A percentile compares a stretch with the other conserved stretches of the same genome.
Evolutionary conservation across 345 rosid species (phyloP).

Genomic region (Nephelium lappaceum): DNA sequence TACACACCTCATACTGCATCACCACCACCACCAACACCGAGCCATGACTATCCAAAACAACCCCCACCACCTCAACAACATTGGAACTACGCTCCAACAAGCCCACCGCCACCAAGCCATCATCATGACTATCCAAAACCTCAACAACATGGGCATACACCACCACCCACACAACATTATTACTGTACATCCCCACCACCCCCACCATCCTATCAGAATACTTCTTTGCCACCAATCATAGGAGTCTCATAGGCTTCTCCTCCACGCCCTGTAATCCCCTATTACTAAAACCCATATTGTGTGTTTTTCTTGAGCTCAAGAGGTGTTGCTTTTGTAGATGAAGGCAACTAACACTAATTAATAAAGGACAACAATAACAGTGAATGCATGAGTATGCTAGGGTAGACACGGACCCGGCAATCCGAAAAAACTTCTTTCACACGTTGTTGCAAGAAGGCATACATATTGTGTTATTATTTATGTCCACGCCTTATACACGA

Average conservation of each 20-base stretch:
- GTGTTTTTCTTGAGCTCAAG: constrained; percentile 1
- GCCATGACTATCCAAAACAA: constrained; percentile 27
- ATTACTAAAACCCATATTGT: constrained; percentile 39
- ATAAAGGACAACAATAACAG: too few relatives aligned
- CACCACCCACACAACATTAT: constrained; percentile 32
- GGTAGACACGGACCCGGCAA: background rate
- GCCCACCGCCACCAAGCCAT: too few relatives aligned
- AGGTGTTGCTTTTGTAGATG: background rate
- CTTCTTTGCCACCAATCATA: constrained; percentile 55
- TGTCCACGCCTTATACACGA: constrained; percentile 35
- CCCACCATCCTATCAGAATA: constrained; percentile 23
- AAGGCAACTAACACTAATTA: too few relatives aligned
- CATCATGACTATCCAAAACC: background rate
- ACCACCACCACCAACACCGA: constrained; percentile 25
- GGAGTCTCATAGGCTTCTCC: constrained; percentile 65
- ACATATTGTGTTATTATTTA: constrained; percentile 15
- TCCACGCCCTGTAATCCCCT: constrained; percentile 55
- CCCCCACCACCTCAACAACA: constrained; percentile 14
- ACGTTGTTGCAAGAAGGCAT: background rate
- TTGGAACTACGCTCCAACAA: too few relatives aligned
- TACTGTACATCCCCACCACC: constrained; percentile 38
- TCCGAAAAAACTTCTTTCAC: background rate
- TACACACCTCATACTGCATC: background rate
- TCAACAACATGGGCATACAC: constrained; percentile 32
- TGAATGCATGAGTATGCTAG: too few relatives aligned